Conservation (phyloP, 805 yeast genomes). For the Yarrowia alimentaria region DNA sequence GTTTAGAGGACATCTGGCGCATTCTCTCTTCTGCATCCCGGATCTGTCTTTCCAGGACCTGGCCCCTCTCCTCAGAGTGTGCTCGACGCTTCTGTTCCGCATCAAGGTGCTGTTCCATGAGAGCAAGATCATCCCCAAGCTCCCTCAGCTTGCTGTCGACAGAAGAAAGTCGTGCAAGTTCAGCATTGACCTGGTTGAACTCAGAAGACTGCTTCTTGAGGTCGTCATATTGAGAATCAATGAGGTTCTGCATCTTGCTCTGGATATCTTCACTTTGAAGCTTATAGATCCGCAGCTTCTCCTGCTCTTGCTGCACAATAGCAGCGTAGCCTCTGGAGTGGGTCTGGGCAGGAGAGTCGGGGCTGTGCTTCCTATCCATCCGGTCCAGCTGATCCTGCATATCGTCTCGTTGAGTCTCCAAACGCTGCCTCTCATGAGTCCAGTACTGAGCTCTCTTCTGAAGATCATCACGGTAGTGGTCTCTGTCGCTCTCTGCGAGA, state of each 20-base stretch:
- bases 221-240: slow-evolving; percentile 18
- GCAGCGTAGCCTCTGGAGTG: slow-evolving; percentile 9
- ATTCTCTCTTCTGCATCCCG: slow-evolving; percentile 10
- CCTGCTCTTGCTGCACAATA: slow-evolving; percentile 20
- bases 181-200: slow-evolving; percentile 9
- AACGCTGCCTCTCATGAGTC: slow-evolving; percentile 10
- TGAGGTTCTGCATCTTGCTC: slow-evolving; percentile 20
- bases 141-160: slow-evolving; percentile 20
- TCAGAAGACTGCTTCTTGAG: slow-evolving; percentile 1
- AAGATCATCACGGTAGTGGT: slow-evolving; percentile 12
- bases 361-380: slow-evolving; percentile 15
- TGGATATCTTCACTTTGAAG: slow-evolving; percentile 8
- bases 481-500: slow-evolving; percentile 8
- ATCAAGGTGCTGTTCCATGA: slow-evolving; percentile 24
- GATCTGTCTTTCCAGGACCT: slow-evolving; percentile 10
- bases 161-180: slow-evolving; percentile 6
- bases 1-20: not conserved
- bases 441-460: slow-evolving; percentile 18
- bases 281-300: slow-evolving; percentile 15
- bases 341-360: not conserved
- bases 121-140: slow-evolving; percentile 4
- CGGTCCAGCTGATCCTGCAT: slow-evolving; percentile 5
- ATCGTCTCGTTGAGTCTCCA: slow-evolving; percentile 8
- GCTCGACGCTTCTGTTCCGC: slow-evolving; percentile 15
- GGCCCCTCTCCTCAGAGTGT: slow-evolving; percentile 21